Percentiles rank a stretch among this genome's conserved stretches.
Evolutionary conservation across 139 green algal species (phyloP).

Genomic region (Asterochloris sp.): DNA sequence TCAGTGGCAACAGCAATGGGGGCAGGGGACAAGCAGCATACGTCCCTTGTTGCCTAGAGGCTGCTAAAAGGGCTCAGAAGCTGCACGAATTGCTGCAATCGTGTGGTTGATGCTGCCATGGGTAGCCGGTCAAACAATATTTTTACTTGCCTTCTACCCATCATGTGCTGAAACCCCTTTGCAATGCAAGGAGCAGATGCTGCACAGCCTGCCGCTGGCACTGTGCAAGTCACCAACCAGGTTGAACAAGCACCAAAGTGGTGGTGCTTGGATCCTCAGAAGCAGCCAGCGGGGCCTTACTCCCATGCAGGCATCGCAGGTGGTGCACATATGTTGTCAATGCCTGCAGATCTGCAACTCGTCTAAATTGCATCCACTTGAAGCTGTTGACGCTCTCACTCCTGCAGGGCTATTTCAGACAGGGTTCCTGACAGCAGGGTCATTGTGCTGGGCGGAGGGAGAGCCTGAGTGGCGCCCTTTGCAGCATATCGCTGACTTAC

Average conservation of each 20-base stretch:
- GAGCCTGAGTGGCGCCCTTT: conserved; percentile 35
- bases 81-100: too few relatives aligned
- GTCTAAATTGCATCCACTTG: neutral
- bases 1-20: too few relatives aligned
- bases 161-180: too few relatives aligned
- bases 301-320: conserved; percentile 5
- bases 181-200: too few relatives aligned
- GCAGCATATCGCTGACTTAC: conserved; percentile 17
- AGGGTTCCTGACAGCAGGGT: conserved; percentile 23
- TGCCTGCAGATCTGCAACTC: neutral
- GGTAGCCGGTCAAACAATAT: too few relatives aligned
- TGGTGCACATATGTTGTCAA: neutral
- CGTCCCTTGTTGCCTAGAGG: too few relatives aligned
- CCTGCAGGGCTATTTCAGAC: neutral
- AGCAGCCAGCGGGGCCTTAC: conserved; percentile 14
- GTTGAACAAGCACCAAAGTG: neutral
- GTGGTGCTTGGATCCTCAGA: conserved; percentile 5
- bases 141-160: too few relatives aligned
- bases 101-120: too few relatives aligned
- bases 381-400: neutral
- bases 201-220: too few relatives aligned
- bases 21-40: too few relatives aligned
- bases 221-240: too few relatives aligned
- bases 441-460: conserved; percentile 42
- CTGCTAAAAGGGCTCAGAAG: too few relatives aligned